Evolutionary conservation across 192 early-diverging fungal genomes (phyloP).

Genomic region (Lobosporangium transversale): DNA sequence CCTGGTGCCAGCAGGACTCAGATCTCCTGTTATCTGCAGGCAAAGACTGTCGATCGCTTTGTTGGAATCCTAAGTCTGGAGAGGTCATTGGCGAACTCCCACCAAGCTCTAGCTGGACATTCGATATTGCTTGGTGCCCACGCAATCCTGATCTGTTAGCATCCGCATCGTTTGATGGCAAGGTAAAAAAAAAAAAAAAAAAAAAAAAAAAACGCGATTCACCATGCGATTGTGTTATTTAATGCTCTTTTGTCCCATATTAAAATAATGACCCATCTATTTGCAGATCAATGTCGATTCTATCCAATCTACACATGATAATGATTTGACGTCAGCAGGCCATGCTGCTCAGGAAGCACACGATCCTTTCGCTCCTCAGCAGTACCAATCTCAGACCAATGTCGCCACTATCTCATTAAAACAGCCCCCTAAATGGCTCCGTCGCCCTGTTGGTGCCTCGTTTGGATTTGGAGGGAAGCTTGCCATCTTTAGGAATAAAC

Average conservation of each 20-base stretch:
- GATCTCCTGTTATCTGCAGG: constrained; percentile 92
- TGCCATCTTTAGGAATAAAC: constrained; percentile 73
- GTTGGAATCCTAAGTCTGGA: constrained; percentile 89
- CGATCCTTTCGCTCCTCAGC: constrained; percentile 81
- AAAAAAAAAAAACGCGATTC: no score
- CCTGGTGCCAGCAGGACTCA: constrained; percentile 96
- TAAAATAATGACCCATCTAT: no score
- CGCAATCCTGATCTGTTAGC: constrained; percentile 92
- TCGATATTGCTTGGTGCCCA: constrained; percentile 96
- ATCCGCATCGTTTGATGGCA: constrained; percentile 94
- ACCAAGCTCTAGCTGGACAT: constrained; percentile 90
- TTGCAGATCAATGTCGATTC: constrained; percentile 82
- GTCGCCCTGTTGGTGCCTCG: constrained; percentile 82
- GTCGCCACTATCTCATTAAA: constrained; percentile 70
- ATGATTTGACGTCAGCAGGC: constrained; percentile 19
- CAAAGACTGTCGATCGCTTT: constrained; percentile 94
- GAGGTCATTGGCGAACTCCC: constrained; percentile 92
- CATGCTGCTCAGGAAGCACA: constrained; percentile 47
- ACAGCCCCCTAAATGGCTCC: constrained; percentile 95
- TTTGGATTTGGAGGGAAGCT: constrained; percentile 95
- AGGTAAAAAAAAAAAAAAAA: no score
- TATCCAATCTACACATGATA: constrained; percentile 65
- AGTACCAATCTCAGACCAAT: constrained; percentile 27
- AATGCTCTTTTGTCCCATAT: no score
- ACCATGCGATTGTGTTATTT: no score